Evolutionary conservation across 140 eudicot genomes (phyloP), one percentile per base, ranked within the genome.

Genomic region (Ambrosia hybrid): DNA sequence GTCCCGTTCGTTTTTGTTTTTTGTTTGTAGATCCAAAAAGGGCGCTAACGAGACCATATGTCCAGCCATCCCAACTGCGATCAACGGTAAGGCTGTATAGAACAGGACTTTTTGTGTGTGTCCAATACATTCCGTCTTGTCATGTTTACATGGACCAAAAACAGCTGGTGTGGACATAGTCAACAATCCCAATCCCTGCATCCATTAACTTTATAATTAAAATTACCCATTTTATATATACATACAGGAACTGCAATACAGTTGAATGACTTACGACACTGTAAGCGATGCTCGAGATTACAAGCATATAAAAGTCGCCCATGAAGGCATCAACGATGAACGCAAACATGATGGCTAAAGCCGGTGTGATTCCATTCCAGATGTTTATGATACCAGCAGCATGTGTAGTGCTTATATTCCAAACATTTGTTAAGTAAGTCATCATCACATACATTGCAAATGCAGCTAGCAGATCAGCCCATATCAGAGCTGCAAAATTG

Each of bases 331-430:
- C 96, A 4, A 77, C 86, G 15, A 79, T 48, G 73, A 70, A 72
- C 60, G 82, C 79, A 72, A 76, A 87, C n/a, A 62, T 49, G 9
- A 78, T 37, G 6, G 83, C 80, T 67, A 90, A 73, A 8, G 65
- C 14, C 0, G 58, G 11, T 5, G 79, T 69, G 5, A 82, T 33
- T 30, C 92, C 95, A 0, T 73, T 66, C 82, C 86, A 87, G 9
- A 90, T 51, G 70, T 91, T 91, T 13, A 88, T 58, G 53, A 91
- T 86, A 1, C 82, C 93, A 79, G 96, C 87, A 73, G 93, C 96
- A 77, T 79, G 91, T 13, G 85, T 71, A 12, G 76, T 68, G 71
- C 75, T 83, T 17, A 88, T 66, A 7, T 80, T 79, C 97, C 96
- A 91, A 0, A 86, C 96, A 81, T 84, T 75, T 2, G 91, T 88